Evolutionary conservation across 805 yeast species (phyloP).

Genomic region (Metschnikowia gelsemii): DNA sequence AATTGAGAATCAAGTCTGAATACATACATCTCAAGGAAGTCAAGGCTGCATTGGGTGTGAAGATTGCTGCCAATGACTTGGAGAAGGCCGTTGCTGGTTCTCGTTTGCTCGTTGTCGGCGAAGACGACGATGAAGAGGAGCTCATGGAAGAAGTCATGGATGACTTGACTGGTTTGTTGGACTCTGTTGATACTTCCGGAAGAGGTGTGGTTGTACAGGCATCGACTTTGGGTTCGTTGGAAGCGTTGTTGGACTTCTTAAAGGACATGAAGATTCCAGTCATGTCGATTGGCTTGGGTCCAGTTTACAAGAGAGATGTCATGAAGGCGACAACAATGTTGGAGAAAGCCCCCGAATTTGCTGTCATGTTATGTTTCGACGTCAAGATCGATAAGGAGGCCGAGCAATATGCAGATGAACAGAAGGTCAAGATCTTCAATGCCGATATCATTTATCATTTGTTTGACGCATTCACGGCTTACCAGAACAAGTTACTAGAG

Average conservation of each 20-base stretch:
- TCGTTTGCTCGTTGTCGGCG: constrained; percentile 89
- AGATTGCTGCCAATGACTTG: constrained; percentile 95
- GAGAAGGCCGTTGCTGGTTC: constrained; percentile 99
- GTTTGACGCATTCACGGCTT: constrained; percentile 91
- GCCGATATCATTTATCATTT: constrained; percentile 96
- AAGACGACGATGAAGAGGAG: constrained; percentile 97
- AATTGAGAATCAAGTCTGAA: constrained; percentile 93
- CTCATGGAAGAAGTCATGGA: constrained; percentile 98
- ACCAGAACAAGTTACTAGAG: constrained; percentile 85
- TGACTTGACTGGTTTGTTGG: constrained; percentile 90
- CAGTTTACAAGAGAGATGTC: constrained; percentile 96
- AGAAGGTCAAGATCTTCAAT: constrained; percentile 85
- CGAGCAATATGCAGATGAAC: constrained; percentile 94
- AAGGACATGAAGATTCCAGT: constrained; percentile 99
- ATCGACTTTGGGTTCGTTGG: constrained; percentile 95
- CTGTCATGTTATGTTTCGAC: constrained; percentile 98
- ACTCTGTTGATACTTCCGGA: constrained; percentile 92
- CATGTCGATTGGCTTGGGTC: constrained; percentile 97
- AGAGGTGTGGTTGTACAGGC: constrained; percentile 99
- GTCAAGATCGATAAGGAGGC: constrained; percentile 97
- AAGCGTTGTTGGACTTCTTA: constrained; percentile 93
- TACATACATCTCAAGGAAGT: constrained; percentile 96
- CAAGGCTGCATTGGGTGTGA: constrained; percentile 98
- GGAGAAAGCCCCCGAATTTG: constrained; percentile 92
- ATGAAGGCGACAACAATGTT: constrained; percentile 97